Evolutionary conservation across 345 rosid species (phyloP).

Genomic region (Sonneratia alba): DNA sequence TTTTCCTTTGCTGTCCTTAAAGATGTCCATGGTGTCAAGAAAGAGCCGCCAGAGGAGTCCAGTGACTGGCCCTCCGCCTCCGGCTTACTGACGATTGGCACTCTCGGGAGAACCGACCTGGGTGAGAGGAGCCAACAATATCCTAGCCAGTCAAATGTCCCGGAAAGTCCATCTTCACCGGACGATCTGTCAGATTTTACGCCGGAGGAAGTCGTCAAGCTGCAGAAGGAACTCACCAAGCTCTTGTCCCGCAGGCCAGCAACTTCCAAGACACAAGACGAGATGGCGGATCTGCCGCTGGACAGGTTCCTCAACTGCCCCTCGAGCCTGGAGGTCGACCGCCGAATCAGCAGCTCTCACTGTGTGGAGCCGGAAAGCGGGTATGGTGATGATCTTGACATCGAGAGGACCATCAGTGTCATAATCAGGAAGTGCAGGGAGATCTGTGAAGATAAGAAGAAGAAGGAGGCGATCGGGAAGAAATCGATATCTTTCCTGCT

Average conservation of each 20-base stretch:
- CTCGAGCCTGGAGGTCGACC: conserved; percentile 72
- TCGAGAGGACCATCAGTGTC: conserved; percentile 60
- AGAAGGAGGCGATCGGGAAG: conserved; percentile 34
- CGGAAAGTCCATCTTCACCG: conserved; percentile 25
- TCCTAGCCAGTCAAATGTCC: conserved; percentile 14
- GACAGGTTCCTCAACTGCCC: conserved; percentile 88
- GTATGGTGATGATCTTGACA: conserved; percentile 42
- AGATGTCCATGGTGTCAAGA: conserved; percentile 28
- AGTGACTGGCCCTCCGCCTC: conserved; percentile 63
- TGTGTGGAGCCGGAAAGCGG: conserved; percentile 27
- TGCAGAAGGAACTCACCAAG: conserved; percentile 64
- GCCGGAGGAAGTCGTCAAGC: conserved; percentile 70
- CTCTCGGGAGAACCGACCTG: conserved; percentile 50
- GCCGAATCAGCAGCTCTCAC: conserved; percentile 48
- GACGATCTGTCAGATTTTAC: conserved; percentile 53
- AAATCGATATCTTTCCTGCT: conserved; percentile 58
- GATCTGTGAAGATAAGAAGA: conserved; percentile 45
- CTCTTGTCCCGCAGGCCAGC: conserved; percentile 40
- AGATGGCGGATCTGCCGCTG: conserved; percentile 51
- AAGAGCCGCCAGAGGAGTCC: conserved; percentile 63
- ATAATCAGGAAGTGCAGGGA: conserved; percentile 71
- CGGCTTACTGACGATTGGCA: conserved; percentile 68
- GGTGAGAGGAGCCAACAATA: conserved; percentile 17
- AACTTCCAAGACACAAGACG: conserved; percentile 34
- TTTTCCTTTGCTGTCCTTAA: background rate